These are phyloP conservation scores for Vitis rotundifolia DNA, from an alignment of 164 flowering plant species.

Conservation along the genomic window DNA sequence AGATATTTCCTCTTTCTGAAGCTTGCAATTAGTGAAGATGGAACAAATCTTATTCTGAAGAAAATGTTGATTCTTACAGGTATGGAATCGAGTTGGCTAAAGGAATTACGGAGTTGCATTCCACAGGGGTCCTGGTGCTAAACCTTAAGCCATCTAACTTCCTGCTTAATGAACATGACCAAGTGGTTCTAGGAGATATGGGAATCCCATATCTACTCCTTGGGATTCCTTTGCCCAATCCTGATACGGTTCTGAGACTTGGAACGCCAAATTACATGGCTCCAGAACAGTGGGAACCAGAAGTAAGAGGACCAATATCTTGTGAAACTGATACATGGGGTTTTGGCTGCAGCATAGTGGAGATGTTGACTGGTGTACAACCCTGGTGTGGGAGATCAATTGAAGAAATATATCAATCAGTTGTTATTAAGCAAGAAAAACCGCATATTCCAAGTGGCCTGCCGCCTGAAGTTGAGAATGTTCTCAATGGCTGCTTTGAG, in stretches of 20 bases:
- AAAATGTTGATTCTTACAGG: conserved; percentile 39
- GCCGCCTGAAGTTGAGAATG: conserved; percentile 76
- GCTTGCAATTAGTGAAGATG: too few species aligned
- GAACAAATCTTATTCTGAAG: too few species aligned
- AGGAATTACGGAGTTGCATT: conserved; percentile 69
- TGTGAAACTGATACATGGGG: conserved; percentile 97
- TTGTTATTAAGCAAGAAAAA: conserved; percentile 74
- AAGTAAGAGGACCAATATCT: conserved; percentile 81
- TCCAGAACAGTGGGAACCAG: conserved; percentile 97
- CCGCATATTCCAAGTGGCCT: conserved; percentile 74
- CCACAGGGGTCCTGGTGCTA: conserved; percentile 63
- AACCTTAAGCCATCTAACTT: conserved; percentile 86
- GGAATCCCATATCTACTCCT: conserved; percentile 76
- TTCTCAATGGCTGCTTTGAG: conserved; percentile 84
- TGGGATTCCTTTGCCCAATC: conserved; percentile 53
- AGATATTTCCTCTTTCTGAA: too few species aligned
- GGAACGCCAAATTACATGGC: conserved; percentile 97
- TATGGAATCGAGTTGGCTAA: conserved; percentile 74
- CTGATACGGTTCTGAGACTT: conserved; percentile 56
- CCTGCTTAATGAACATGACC: conserved; percentile 67
- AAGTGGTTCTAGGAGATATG: conserved; percentile 71
- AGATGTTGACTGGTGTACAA: conserved; percentile 78
- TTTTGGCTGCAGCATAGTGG: conserved; percentile 84
- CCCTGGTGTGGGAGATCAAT: conserved; percentile 83
- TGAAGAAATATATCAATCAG: conserved; percentile 62